A percentile compares a stretch with the other conserved stretches of the same genome.
phyloP scores from a whole-genome alignment of 1,284 basidiomycete species.

The Microbotryomycetes sp. region DNA sequence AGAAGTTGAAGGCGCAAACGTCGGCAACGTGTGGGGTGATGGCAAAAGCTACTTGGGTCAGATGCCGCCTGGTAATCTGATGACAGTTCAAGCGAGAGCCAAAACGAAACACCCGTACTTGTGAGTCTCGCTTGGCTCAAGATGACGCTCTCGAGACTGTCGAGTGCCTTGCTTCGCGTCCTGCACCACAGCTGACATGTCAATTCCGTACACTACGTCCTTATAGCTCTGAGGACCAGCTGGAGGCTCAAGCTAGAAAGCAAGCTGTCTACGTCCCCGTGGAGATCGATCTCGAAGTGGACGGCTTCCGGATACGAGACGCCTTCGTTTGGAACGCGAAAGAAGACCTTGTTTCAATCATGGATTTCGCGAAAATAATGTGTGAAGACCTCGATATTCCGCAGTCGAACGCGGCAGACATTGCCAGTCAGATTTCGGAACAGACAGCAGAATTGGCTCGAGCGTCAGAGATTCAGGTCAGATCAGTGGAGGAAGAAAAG shows the following conservation, averaged over 20 bases:
- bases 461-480: constrained; percentile 57
- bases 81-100: constrained; percentile 56
- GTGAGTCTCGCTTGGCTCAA: constrained; percentile 51
- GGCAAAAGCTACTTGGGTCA: constrained; percentile 85
- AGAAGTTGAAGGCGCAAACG: neutral
- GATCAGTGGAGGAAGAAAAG: constrained; percentile 29
- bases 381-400: constrained; percentile 82
- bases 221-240: constrained; percentile 56
- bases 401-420: constrained; percentile 61
- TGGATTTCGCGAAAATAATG: constrained; percentile 69
- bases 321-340: constrained; percentile 95
- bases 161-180: too few species aligned
- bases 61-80: constrained; percentile 72
- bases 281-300: constrained; percentile 88
- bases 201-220: too few species aligned
- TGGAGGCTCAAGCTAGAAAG: constrained; percentile 58
- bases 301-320: constrained; percentile 83
- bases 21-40: constrained; percentile 48
- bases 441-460: constrained; percentile 84
- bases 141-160: neutral
- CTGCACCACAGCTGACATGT: too few species aligned
- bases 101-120: constrained; percentile 62
- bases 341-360: constrained; percentile 49
- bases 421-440: constrained; percentile 77
- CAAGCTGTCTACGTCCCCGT: constrained; percentile 64